A percentile compares a stretch with the other conserved stretches of the same genome.
Conservation (phyloP, 176 grass and related monocot species). For the Oryza australiensis region DNA sequence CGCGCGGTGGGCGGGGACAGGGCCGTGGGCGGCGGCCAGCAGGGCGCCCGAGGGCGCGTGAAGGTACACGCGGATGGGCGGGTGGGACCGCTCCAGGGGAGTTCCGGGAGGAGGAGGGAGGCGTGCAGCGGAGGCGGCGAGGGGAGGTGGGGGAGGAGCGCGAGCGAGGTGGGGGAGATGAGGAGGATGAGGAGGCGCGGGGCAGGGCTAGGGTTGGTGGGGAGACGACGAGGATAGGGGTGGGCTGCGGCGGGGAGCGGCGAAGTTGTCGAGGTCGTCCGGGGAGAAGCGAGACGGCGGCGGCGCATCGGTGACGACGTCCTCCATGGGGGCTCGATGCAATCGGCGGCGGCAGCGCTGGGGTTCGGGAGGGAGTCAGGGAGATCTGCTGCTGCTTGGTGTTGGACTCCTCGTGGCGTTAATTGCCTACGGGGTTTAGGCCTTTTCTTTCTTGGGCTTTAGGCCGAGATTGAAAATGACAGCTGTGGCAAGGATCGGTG, state of each 20-base stretch:
- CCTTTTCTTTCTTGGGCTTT: slow-evolving; percentile 36
- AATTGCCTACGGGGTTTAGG: neutral
- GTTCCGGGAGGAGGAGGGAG: slow-evolving; percentile 67
- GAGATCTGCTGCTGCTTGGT: neutral
- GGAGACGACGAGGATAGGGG: slow-evolving; percentile 54
- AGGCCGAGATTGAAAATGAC: neutral
- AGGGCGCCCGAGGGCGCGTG: slow-evolving; percentile 26
- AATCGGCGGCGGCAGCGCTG: slow-evolving; percentile 14
- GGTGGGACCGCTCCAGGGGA: slow-evolving; percentile 34
- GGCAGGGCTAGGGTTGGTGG: slow-evolving; percentile 37
- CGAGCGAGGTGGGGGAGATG: slow-evolving; percentile 65
- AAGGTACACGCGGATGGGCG: slow-evolving; percentile 66
- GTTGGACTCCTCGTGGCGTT: neutral
- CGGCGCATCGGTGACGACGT: slow-evolving; percentile 65
- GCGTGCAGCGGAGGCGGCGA: slow-evolving; percentile 48
- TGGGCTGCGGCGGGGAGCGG: slow-evolving; percentile 38
- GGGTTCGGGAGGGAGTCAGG: neutral
- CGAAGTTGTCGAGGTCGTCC: slow-evolving; percentile 81
- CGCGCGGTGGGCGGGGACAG: slow-evolving; percentile 54
- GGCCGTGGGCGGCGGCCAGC: slow-evolving; percentile 54
- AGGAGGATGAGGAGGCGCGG: slow-evolving; percentile 61
- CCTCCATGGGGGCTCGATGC: slow-evolving; percentile 45
- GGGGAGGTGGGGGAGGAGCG: slow-evolving; percentile 48
- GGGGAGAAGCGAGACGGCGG: slow-evolving; percentile 71
- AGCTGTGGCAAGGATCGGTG: too few species aligned